Evolutionary conservation across 108 stramenopile genomes (phyloP), one percentile per base, ranked within the genome.

Genomic region (Craspedostauros australis): DNA sequence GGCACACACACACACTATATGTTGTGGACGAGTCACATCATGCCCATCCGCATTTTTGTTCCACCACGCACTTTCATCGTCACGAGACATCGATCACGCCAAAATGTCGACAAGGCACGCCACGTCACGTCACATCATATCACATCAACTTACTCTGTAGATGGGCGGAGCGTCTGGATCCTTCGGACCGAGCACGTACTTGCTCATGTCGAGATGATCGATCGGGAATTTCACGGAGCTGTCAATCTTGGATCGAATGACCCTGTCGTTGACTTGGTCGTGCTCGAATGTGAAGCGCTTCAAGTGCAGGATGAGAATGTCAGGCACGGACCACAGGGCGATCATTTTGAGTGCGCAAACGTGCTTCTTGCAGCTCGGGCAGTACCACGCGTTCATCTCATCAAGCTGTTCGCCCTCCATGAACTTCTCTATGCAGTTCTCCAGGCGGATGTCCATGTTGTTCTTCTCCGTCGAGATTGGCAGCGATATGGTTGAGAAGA

Each of bases 321-420:
- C 84, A 14, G 88, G 88, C 5, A 78, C 76, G 16, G 80, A 78
- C 88, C 88, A 90, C 24, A 90, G 44, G 12, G 84, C 78, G 46
- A 90, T 83, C 70, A 82, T 60, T 54, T 90, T 90, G 40, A 86
- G 57, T 18, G 88, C 88, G 54, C 81, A 84, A 3, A 90, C 88
- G 54, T 90, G 84, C 40, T 71, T 73, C 36, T 83, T 82, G 62
- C 88, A 90, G 11, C 64, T 51, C 24, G 75, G 75, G 46, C 88
- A 90, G 49, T 86, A 90, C 83, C 83, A 90, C 7, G 88, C 84
- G 57, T 90, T 90, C 30, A 69, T 48, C 40, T 90, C 84, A 50
- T 90, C 88, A 25, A 90, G 60, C 43, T 90, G 88, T 52, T 90
- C 88, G 38, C 82, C 84, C 38, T 76, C 78, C 30, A 76, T 60